Conservation (phyloP, 805 yeast genomes). For the Suhomyces pyralidae region DNA sequence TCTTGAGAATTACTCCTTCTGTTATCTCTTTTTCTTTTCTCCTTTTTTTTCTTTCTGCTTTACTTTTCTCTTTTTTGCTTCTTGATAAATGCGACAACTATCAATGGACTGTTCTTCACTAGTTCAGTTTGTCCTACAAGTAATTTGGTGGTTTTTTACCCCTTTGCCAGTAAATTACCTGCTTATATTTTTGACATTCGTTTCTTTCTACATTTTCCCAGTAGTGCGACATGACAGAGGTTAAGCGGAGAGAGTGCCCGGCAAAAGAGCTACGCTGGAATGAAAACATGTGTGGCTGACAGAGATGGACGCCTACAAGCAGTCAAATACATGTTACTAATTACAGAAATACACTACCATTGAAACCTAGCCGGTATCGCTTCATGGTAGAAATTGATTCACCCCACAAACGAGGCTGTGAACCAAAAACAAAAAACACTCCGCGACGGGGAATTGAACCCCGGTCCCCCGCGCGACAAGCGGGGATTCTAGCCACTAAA, state of each 20-base stretch:
- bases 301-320: too few species aligned
- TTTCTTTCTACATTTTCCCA: neutral
- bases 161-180: neutral
- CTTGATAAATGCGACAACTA: neutral
- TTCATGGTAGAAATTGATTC: too few species aligned
- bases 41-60: neutral
- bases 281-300: neutral
- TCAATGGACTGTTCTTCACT: neutral
- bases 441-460: slow-evolving; percentile 19
- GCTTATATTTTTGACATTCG: neutral
- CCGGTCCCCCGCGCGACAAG: slow-evolving; percentile 18
- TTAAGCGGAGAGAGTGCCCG: neutral
- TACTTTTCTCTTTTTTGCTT: neutral
- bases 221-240: neutral
- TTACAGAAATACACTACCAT: neutral
- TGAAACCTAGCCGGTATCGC: too few species aligned
- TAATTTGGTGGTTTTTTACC: neutral
- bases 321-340: too few species aligned
- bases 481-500: slow-evolving; percentile 17
- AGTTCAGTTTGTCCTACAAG: neutral
- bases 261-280: neutral
- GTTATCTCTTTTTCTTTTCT: neutral
- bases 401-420: neutral
- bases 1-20: neutral
- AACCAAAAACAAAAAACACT: slow-evolving; percentile 6